Evolutionary conservation across 345 rosid species (phyloP), one percentile per base, ranked within the genome.

Genomic region (Passiflora organensis): DNA sequence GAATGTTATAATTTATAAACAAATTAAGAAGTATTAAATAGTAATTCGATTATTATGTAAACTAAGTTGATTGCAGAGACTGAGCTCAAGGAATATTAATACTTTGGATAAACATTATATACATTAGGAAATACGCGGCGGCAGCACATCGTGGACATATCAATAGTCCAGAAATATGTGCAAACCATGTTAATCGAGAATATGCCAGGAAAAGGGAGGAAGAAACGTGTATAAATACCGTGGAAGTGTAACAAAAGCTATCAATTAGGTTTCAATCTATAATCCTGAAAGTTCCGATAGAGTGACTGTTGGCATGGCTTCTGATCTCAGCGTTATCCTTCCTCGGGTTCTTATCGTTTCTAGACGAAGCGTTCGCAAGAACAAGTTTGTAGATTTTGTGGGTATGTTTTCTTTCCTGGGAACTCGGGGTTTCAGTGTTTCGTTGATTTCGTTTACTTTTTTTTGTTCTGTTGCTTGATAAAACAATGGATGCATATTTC

Each of bases 301-400:
- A 36, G 6, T 36, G 23, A 17, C 13, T 45, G 22, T 19, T 44
- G 37, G 5, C 53, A 46, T 66, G 60, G 53, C 34, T 28, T 28
- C 70, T 49, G 64, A 65, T 44, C 59, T 61, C 51, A 51, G 58
- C 1, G 58, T 52, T 15, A 44, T 25, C 44, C 59, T 67, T 21
- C 71, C 71, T 48, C 71, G 64, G 16, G 64, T 67, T 38, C 61
- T 59, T 23, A 67, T 67, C 18, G 71, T 53, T 60, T 67, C 71
- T 49, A 59, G 71, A 42, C 64, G 65, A 11, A 53, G 51, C 43
- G 61, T 67, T 13, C 65, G 65, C 45, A 67, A 67, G 15, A 67
- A 59, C 65, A 67, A 67, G 38, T 67, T 67, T 28, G 65, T 67
- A 6, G 65, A 67, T 60, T 67, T 67, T 18, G 72, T 60, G 11